Evolutionary conservation across 2,329 filamentous ascomycete species (phyloP).

Genomic region (Sarocladium strictum): DNA sequence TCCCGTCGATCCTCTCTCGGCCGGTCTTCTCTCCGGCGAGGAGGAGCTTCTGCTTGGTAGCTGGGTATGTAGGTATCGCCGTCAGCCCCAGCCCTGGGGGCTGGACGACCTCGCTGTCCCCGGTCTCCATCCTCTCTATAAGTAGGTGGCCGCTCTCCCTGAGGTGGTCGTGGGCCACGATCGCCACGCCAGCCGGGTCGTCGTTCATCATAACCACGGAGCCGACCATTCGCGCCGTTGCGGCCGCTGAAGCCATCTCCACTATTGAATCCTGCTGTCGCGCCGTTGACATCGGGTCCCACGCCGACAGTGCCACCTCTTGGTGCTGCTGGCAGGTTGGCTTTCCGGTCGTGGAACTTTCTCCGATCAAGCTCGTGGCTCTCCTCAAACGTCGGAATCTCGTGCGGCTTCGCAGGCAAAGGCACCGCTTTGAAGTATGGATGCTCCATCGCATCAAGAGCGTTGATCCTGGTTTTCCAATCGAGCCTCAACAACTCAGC

Average conservation of each 20-base stretch:
- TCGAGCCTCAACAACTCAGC: constrained; percentile 81
- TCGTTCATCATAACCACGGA: constrained; percentile 39
- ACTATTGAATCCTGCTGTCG: constrained; percentile 42
- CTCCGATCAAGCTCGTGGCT: constrained; percentile 94
- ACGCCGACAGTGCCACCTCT: constrained; percentile 86
- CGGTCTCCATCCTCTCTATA: constrained; percentile 30
- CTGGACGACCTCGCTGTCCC: constrained; percentile 28
- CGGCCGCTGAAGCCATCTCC: constrained; percentile 43
- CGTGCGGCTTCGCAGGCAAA: constrained; percentile 71
- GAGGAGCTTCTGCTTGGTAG: constrained; percentile 31
- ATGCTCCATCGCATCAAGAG: constrained; percentile 87
- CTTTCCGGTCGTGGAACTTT: constrained; percentile 82
- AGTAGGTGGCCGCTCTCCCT: constrained; percentile 27
- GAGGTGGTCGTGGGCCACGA: constrained; percentile 43
- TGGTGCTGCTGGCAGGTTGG: constrained; percentile 79
- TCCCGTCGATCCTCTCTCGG: constrained; percentile 23
- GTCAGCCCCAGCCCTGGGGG: constrained; percentile 26
- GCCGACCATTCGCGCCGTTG: constrained; percentile 41
- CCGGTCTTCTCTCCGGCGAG: constrained; percentile 21
- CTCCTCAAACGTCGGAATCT: constrained; percentile 88
- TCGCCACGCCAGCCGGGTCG: constrained; percentile 51
- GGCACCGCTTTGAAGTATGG: constrained; percentile 82
- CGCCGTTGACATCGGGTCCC: constrained; percentile 47
- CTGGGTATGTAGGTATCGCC: constrained; percentile 46
- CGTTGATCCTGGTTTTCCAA: constrained; percentile 84